Evolutionary conservation across 108 stramenopile genomes (phyloP).

Genomic region (Schizochytrium sp.): DNA sequence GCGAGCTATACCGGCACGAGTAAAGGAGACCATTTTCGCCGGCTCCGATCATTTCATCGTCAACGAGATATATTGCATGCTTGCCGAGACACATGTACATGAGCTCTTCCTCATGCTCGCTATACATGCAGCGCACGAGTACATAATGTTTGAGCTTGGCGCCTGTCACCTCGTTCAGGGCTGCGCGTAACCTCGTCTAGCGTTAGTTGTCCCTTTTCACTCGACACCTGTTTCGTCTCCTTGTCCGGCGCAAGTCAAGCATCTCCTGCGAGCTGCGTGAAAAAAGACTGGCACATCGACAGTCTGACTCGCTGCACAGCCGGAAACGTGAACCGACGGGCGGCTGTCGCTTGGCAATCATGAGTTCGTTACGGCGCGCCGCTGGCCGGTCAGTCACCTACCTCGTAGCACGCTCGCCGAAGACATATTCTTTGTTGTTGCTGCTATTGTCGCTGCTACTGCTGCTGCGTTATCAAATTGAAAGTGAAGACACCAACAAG

Average conservation of each 20-base stretch:
- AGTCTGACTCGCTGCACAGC: too few relatives aligned
- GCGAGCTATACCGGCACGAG: neutral
- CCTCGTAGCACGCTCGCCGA: neutral
- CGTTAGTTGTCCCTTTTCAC: neutral
- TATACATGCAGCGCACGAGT: neutral
- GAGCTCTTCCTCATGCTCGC: neutral
- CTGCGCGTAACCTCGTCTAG: neutral
- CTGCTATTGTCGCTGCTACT: too few relatives aligned
- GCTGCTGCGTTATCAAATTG: too few relatives aligned
- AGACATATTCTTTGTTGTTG: neutral
- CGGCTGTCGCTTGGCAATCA: too few relatives aligned
- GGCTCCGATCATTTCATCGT: neutral
- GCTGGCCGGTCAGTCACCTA: neutral
- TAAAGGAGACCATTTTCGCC: neutral
- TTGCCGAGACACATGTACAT: neutral
- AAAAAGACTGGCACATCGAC: too few relatives aligned
- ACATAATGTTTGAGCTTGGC: neutral
- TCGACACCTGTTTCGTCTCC: too few relatives aligned
- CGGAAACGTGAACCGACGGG: too few relatives aligned
- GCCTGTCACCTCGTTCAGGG: neutral
- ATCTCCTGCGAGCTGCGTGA: too few relatives aligned
- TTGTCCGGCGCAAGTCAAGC: too few relatives aligned
- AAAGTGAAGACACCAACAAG: too few relatives aligned
- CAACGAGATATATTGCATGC: neutral
- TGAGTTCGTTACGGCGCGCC: neutral